Percentiles rank a stretch among this genome's conserved stretches.
Conservation (phyloP, 2,329 filamentous ascomycete species). For the Davidsoniella eucalypti region DNA sequence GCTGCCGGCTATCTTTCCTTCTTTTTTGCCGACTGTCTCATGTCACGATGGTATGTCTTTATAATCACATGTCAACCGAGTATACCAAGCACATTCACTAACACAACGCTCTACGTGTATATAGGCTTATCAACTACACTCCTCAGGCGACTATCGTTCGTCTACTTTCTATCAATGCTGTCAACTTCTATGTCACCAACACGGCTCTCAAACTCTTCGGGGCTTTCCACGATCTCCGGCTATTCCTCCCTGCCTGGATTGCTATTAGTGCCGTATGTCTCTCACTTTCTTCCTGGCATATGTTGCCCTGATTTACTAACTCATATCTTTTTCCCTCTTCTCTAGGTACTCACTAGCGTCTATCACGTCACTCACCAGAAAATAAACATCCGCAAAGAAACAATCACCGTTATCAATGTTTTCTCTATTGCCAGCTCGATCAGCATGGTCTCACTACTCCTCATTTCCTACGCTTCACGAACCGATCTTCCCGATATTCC, state of each 20-base stretch:
- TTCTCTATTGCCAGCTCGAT: slow-evolving; percentile 63
- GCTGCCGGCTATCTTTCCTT: slow-evolving; percentile 65
- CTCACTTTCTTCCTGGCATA: background rate
- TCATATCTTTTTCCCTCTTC: background rate
- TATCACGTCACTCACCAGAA: slow-evolving; percentile 66
- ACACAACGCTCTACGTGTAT: background rate
- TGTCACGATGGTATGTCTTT: slow-evolving; percentile 54
- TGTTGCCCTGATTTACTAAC: background rate
- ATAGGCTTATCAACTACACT: slow-evolving; percentile 68
- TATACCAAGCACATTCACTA: background rate
- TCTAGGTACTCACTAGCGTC: slow-evolving; percentile 51
- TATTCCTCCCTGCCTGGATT: slow-evolving; percentile 63
- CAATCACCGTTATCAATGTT: slow-evolving; percentile 58
- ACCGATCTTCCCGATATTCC: slow-evolving; percentile 45
- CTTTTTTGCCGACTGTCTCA: slow-evolving; percentile 71
- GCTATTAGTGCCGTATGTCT: slow-evolving; percentile 51
- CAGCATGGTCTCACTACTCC: slow-evolving; percentile 52
- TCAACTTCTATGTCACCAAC: slow-evolving; percentile 61
- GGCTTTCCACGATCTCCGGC: slow-evolving; percentile 50
- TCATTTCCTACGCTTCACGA: slow-evolving; percentile 48
- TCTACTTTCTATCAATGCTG: slow-evolving; percentile 55
- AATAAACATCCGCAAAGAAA: slow-evolving; percentile 66
- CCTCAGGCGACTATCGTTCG: slow-evolving; percentile 67
- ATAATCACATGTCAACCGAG: background rate
- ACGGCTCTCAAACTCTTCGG: slow-evolving; percentile 55